Evolutionary conservation across 2,329 filamentous ascomycete genomes (phyloP).

Genomic region (Aspergillus sergii): DNA sequence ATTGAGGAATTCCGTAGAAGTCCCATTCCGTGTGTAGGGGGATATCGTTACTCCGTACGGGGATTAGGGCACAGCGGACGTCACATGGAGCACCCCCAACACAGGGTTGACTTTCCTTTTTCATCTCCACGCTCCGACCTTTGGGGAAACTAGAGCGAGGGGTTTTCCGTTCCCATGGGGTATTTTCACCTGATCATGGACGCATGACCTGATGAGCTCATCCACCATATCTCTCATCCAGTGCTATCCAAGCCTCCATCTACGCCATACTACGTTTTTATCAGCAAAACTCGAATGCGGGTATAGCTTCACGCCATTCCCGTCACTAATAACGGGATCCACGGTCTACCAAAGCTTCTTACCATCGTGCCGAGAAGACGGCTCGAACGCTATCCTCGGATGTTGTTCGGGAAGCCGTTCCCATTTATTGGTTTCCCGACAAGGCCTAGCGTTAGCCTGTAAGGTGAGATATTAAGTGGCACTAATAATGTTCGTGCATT

Average conservation of each 20-base stretch:
- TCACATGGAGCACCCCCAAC: constrained; percentile 6
- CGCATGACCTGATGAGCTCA: not conserved
- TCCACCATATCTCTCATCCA: not conserved
- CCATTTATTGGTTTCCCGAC: constrained; percentile 10
- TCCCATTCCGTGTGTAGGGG: not conserved
- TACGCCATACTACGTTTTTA: not conserved
- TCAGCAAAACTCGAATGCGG: constrained; percentile 5
- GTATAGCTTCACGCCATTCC: constrained; percentile 7
- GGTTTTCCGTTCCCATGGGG: constrained; percentile 9
- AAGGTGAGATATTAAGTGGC: constrained; percentile 8
- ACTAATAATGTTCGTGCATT: constrained; percentile 9
- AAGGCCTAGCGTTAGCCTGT: constrained; percentile 11
- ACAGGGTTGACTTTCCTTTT: constrained; percentile 11
- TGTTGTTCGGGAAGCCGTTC: constrained; percentile 16
- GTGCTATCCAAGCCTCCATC: not conserved
- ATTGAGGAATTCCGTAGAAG: constrained; percentile 1
- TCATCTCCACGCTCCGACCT: not conserved
- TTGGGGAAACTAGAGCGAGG: constrained; percentile 12
- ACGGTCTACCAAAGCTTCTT: constrained; percentile 7
- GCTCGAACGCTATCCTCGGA: not conserved
- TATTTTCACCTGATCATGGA: constrained; percentile 3
- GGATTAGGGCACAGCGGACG: not conserved
- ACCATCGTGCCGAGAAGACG: constrained; percentile 3
- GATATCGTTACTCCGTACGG: constrained; percentile 1
- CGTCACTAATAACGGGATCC: constrained; percentile 1